phyloP scores from a whole-genome alignment of 495 filamentous ascomycete species.

The Acidiella bohemica region DNA sequence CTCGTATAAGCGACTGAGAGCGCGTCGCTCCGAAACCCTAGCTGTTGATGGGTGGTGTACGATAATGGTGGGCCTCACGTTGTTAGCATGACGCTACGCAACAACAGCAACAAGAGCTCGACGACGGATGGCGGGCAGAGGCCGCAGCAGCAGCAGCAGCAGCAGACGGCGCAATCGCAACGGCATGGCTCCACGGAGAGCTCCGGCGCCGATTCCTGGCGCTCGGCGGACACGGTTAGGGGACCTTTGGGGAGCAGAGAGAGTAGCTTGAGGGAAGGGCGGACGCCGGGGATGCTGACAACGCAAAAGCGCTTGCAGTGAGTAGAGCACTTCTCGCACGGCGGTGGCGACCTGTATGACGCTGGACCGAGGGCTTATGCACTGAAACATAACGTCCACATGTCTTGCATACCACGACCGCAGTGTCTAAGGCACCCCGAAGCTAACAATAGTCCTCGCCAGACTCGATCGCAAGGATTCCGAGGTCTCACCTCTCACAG shows the following conservation, averaged over 20 bases:
- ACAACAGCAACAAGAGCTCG: conserved; percentile 4
- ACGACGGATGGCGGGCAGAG: neutral
- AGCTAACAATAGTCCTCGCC: conserved; percentile 10
- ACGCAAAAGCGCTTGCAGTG: conserved; percentile 33
- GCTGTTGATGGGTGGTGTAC: conserved; percentile 2
- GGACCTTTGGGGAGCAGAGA: conserved; percentile 34
- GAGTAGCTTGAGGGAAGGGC: conserved; percentile 35
- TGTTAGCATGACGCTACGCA: conserved; percentile 13
- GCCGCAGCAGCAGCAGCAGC: conserved; percentile 6
- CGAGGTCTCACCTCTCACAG: conserved; percentile 32
- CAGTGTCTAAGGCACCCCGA: neutral
- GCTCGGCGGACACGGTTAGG: conserved; percentile 46
- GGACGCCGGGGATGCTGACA: conserved; percentile 43
- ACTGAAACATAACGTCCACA: conserved; percentile 1
- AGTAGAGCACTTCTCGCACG: conserved; percentile 11
- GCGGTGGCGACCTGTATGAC: neutral
- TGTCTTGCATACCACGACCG: neutral
- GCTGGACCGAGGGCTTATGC: neutral
- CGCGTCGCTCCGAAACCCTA: no score
- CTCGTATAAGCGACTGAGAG: neutral
- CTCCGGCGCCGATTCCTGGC: conserved; percentile 45
- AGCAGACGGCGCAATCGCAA: conserved; percentile 8
- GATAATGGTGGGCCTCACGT: conserved; percentile 9
- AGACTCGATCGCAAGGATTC: conserved; percentile 23
- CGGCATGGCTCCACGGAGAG: conserved; percentile 51